Evolutionary conservation across 202 grass and related monocot species (phyloP).

Genomic region (Schoenoplectus tabernaemontani): DNA sequence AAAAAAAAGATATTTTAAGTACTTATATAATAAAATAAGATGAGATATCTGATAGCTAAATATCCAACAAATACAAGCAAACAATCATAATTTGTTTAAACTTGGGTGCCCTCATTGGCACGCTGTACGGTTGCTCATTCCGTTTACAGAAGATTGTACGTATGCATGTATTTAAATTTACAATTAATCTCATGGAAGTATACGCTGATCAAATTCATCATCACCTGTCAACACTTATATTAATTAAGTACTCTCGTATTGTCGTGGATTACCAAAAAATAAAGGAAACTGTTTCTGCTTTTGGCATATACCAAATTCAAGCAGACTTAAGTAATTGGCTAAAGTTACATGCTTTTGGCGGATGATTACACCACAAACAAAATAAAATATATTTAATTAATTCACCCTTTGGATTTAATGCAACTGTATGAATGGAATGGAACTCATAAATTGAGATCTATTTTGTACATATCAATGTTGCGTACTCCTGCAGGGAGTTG

Average conservation of each 20-base stretch:
- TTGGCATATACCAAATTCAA: no score
- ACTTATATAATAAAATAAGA: no score
- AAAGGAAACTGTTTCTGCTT: no score
- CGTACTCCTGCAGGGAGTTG: background rate
- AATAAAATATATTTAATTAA: background rate
- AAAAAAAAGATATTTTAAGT: no score
- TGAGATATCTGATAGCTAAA: no score
- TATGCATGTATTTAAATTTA: no score
- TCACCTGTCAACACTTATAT: background rate
- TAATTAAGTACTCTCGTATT: background rate
- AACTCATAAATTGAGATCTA: slow-evolving; percentile 25
- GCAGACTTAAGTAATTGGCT: background rate
- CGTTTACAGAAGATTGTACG: no score
- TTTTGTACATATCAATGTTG: background rate
- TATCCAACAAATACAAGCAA: no score
- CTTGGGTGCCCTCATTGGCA: no score
- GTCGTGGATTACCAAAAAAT: background rate
- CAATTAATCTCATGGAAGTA: no score
- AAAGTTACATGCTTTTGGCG: background rate
- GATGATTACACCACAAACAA: background rate
- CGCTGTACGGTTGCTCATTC: no score
- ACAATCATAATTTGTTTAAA: no score
- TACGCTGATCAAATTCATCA: background rate
- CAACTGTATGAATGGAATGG: background rate
- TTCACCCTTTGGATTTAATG: background rate